Evolutionary conservation across 129 eudicot species (phyloP), one percentile per base, ranked within the genome.

Genomic region (Tagetes patula): DNA sequence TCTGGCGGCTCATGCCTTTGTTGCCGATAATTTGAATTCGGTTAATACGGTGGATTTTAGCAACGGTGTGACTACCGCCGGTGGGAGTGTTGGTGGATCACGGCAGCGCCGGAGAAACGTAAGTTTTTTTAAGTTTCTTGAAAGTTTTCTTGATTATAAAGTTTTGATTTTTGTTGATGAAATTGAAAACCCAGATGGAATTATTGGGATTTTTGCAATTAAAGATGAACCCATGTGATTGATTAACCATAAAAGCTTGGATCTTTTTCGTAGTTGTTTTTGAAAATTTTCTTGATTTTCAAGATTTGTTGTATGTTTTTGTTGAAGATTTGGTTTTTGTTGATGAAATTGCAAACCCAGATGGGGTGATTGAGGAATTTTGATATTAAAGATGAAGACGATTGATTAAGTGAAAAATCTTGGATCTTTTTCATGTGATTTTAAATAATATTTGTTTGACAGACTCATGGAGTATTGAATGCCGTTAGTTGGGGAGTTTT

Each of bases 71-170:
- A 67, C 83, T 2, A 6, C 69, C 50, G 54, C 80, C 38, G 46
- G 75, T 6, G 86, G 87, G 1, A 75, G 69, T 34, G 65, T 67
- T 8, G 90, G 80, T 9, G 89, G 82, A 7, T 64, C 96, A 0
- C 75, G 78, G 54, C 75, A 6, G n/a, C 82, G 85, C 65, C 76
- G 58, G 64, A 90, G 78, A 81, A 94, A 94, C 69, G 97, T 94
- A 79, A 85, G 98, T 74, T 10, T 42, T 42, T 47, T 42, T 77
- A 39, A 47, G 6, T 47, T 20, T 20, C 27, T 20, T 20, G 27
- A 20, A 20, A 20, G 0, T 20, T 20, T 47, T 9, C 0, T 59
- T 67, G 27, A 45, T 12, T 20, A 34, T 38, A 41, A 31, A 74
- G 61, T n/a, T 74, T 20, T 14, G 10, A 66, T 75, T 65, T 75